Conservation (phyloP, 495 filamentous ascomycete genomes). For the Halenospora varia region DNA sequence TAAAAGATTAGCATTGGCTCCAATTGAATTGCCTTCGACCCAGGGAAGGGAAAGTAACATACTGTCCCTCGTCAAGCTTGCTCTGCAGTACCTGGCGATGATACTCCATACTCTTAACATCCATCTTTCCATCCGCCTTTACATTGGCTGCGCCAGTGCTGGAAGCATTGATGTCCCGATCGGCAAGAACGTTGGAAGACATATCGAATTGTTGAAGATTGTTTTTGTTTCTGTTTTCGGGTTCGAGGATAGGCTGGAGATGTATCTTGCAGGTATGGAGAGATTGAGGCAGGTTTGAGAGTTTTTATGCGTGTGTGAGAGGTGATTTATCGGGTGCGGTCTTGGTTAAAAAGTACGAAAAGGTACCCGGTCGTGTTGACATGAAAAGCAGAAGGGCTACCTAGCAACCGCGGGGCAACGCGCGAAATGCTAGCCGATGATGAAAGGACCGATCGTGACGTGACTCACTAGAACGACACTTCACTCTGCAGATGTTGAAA, state of each 20-base stretch:
- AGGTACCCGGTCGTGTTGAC: neutral
- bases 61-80: conserved; percentile 55
- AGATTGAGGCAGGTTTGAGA: neutral
- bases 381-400: neutral
- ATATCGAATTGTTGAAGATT: conserved; percentile 13
- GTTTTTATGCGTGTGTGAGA: neutral
- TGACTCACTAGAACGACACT: neutral
- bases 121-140: conserved; percentile 27
- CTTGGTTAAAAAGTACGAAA: neutral
- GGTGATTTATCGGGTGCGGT: neutral
- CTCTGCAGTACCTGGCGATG: conserved; percentile 73
- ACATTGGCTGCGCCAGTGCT: conserved; percentile 7
- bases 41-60: neutral
- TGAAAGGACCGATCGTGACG: neutral
- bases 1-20: neutral
- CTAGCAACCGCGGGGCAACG: conserved; percentile 1
- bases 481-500: neutral
- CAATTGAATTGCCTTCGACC: neutral
- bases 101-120: conserved; percentile 68
- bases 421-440: neutral
- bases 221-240: neutral
- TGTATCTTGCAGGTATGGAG: neutral
- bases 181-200: conserved; percentile 45
- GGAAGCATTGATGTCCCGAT: conserved; percentile 52
- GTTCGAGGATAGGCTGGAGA: neutral